Percentiles rank a stretch among this genome's conserved stretches.
Conservation (phyloP, 75 land plant species). For the Selaginella moellendorffii region DNA sequence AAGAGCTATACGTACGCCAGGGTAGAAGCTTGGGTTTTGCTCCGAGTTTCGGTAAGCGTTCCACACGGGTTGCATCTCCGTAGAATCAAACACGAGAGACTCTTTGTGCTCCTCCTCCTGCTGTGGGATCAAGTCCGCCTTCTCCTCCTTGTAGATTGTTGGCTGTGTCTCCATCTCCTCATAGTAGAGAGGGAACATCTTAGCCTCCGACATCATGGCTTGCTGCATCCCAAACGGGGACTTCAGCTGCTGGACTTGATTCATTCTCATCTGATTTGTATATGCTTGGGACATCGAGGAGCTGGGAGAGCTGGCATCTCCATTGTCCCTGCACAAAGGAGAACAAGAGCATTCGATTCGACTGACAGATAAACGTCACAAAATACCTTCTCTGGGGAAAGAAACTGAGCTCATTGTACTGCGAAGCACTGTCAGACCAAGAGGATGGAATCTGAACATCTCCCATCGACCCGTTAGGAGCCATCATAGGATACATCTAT, state of each 20-base stretch:
- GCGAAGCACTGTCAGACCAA: neutral
- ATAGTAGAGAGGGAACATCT: neutral
- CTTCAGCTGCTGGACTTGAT: neutral
- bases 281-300: neutral
- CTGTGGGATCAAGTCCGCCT: neutral
- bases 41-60: neutral
- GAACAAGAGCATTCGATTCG: neutral
- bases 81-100: neutral
- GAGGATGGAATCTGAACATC: neutral
- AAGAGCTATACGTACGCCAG: neutral
- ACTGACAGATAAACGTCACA: neutral
- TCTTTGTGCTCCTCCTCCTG: neutral
- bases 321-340: neutral
- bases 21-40: neutral
- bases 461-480: neutral
- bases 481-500: neutral
- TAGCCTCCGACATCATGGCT: neutral
- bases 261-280: neutral
- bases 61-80: neutral
- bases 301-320: neutral
- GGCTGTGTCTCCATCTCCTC: neutral
- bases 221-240: neutral
- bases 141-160: neutral
- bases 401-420: neutral
- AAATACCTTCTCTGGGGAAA: neutral